phyloP scores from a whole-genome alignment of 768 basidiomycete genomes.

The Amanita inopinata region DNA sequence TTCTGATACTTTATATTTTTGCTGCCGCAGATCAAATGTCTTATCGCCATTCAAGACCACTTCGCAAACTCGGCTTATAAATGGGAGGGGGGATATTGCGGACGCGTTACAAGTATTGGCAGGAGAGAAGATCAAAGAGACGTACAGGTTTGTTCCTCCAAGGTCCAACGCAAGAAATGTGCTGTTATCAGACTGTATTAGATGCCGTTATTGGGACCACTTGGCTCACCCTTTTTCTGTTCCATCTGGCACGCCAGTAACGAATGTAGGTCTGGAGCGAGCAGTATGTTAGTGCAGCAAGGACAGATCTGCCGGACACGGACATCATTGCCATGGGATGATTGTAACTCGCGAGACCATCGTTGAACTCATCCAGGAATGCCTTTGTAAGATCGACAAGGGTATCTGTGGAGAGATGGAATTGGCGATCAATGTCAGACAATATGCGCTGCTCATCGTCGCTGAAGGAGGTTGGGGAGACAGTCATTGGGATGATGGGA shows the following conservation, averaged over 20 bases:
- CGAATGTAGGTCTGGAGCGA: conserved; percentile 73
- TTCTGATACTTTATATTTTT: conserved; percentile 96
- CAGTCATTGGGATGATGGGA: conserved; percentile 27
- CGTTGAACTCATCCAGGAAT: conserved; percentile 72
- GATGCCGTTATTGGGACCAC: neutral
- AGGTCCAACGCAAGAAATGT: conserved; percentile 95
- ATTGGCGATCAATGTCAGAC: conserved; percentile 61
- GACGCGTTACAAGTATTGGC: neutral
- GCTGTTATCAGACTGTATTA: conserved; percentile 28
- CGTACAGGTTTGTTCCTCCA: conserved; percentile 95
- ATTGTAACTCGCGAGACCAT: conserved; percentile 65
- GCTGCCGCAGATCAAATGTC: conserved; percentile 82
- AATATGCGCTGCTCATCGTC: conserved; percentile 40
- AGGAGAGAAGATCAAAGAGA: conserved; percentile 10
- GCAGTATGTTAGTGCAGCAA: conserved; percentile 1
- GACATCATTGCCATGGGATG: conserved; percentile 92
- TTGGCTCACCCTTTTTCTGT: conserved; percentile 77
- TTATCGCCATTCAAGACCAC: conserved; percentile 85
- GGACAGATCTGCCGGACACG: conserved; percentile 15
- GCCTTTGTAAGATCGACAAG: conserved; percentile 65
- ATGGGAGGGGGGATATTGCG: conserved; percentile 5
- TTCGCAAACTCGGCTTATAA: conserved; percentile 87
- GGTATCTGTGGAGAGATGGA: conserved; percentile 50
- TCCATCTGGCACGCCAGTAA: conserved; percentile 92
- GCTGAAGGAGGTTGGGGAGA: conserved; percentile 26